Evolutionary conservation across 139 green algal genomes (phyloP).

Genomic region (Ettlia oleoabundans): DNA sequence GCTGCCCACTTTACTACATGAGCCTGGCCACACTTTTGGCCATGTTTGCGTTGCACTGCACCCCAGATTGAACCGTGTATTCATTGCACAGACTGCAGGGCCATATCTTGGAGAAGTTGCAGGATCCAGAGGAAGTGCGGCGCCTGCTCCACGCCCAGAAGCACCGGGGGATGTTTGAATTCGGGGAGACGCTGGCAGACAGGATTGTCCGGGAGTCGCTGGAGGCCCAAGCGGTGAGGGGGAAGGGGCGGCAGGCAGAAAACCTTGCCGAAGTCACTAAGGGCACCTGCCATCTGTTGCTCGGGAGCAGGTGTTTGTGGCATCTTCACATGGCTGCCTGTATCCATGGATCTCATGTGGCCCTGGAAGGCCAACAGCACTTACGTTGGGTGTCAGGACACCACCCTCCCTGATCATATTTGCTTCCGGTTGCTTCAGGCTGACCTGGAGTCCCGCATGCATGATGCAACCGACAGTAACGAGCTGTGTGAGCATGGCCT

Average conservation of each 20-base stretch:
- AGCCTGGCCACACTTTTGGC: too few species aligned
- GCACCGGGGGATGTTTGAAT: background rate
- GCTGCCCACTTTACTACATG: too few species aligned
- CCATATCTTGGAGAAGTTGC: constrained; percentile 5
- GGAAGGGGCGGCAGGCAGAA: background rate
- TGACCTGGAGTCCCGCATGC: background rate
- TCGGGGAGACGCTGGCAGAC: background rate
- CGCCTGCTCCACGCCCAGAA: constrained; percentile 6
- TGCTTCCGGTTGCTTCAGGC: background rate
- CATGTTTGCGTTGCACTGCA: too few species aligned
- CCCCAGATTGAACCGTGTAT: too few species aligned
- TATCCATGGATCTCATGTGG: too few species aligned
- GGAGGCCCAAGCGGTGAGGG: constrained; percentile 4
- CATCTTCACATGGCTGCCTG: too few species aligned
- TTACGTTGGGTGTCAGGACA: too few species aligned
- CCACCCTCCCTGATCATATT: too few species aligned
- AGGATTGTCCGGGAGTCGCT: constrained; percentile 2
- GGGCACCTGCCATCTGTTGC: too few species aligned
- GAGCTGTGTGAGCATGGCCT: constrained; percentile 20
- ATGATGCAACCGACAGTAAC: background rate
- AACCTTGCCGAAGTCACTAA: background rate
- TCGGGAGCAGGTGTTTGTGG: too few species aligned
- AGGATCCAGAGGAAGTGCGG: constrained; percentile 1
- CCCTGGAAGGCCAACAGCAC: too few species aligned
- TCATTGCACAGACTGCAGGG: background rate